Evolutionary conservation across 1,284 basidiomycete species (phyloP).

Genomic region (Cystobasidium sp.): DNA sequence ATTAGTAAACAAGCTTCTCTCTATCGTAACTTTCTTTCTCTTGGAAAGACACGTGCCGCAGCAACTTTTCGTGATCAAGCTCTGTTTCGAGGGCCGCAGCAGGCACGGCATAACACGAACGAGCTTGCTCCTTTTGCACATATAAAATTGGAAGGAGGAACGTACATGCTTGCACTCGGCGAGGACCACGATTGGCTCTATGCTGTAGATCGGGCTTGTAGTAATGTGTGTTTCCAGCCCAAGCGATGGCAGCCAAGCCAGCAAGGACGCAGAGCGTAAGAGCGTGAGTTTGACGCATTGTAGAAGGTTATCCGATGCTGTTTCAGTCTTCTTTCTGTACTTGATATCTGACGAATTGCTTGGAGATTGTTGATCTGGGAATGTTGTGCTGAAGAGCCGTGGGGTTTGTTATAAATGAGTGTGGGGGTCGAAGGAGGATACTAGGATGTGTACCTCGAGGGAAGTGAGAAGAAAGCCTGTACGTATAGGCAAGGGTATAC

Average conservation of each 20-base stretch:
- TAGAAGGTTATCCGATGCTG: neutral
- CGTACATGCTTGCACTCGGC: slow-evolving; percentile 12
- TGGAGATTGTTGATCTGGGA: neutral
- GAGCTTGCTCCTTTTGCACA: neutral
- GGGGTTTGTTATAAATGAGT: neutral
- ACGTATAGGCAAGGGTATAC: too few species aligned
- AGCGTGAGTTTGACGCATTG: slow-evolving; percentile 14
- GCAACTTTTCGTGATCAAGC: neutral
- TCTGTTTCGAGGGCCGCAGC: too few species aligned
- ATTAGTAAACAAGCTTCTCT: too few species aligned
- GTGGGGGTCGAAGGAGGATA: neutral
- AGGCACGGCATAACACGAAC: neutral
- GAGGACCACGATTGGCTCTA: slow-evolving; percentile 16
- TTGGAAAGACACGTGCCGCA: too few species aligned
- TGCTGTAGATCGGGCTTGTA: slow-evolving; percentile 28
- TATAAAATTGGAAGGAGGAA: neutral
- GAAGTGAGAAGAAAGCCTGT: neutral
- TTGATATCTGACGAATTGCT: neutral
- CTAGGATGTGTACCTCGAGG: neutral
- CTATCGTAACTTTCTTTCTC: too few species aligned
- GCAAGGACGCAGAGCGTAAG: slow-evolving; percentile 2
- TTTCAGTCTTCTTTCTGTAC: neutral
- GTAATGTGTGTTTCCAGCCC: slow-evolving; percentile 25
- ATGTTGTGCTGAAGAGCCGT: slow-evolving; percentile 11
- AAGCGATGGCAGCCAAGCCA: slow-evolving; percentile 18